phyloP scores from a whole-genome alignment of 208 protist species.

The Leishmania turanica region DNA sequence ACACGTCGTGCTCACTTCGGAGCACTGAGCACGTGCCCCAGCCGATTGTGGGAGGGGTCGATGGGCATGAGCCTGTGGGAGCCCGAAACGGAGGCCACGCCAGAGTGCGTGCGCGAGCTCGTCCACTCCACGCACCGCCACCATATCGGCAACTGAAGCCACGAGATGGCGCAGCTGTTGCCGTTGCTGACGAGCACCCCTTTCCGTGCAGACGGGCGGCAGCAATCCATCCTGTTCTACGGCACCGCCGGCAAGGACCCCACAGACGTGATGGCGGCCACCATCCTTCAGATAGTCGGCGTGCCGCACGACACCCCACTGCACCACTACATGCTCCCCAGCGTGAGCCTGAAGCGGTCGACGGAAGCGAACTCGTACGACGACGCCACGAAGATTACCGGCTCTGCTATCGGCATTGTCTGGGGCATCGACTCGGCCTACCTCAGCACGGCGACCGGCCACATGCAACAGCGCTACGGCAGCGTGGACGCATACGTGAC shows the following conservation, averaged over 20 bases:
- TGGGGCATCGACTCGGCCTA: slow-evolving; percentile 27
- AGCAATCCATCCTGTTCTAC: slow-evolving; percentile 44
- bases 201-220: slow-evolving; percentile 7
- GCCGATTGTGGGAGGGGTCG: slow-evolving; percentile 19
- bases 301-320: slow-evolving; percentile 36
- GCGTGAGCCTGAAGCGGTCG: slow-evolving; percentile 21
- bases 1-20: slow-evolving; percentile 29
- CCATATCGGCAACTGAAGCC: slow-evolving; percentile 34
- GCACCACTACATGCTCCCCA: slow-evolving; percentile 52
- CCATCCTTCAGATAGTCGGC: slow-evolving; percentile 38
- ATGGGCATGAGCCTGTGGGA: slow-evolving; percentile 18
- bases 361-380: slow-evolving; percentile 7
- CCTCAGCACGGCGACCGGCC: slow-evolving; percentile 15
- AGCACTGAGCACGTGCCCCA: slow-evolving; percentile 29
- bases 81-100: slow-evolving; percentile 3
- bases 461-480: slow-evolving; percentile 23
- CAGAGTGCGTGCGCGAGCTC: slow-evolving; percentile 5
- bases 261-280: slow-evolving; percentile 40
- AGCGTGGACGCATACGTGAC: slow-evolving; percentile 25
- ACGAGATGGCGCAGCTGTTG: slow-evolving; percentile 17
- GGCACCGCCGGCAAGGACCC: slow-evolving; percentile 67
- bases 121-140: slow-evolving; percentile 18
- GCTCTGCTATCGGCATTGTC: slow-evolving; percentile 22
- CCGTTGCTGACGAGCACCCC: slow-evolving; percentile 28
- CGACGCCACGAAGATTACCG: slow-evolving; percentile 3